Percentiles rank a stretch among this genome's conserved stretches.
Evolutionary conservation across 164 flowering plant species (phyloP).

Genomic region (Umbilicus rupestris): DNA sequence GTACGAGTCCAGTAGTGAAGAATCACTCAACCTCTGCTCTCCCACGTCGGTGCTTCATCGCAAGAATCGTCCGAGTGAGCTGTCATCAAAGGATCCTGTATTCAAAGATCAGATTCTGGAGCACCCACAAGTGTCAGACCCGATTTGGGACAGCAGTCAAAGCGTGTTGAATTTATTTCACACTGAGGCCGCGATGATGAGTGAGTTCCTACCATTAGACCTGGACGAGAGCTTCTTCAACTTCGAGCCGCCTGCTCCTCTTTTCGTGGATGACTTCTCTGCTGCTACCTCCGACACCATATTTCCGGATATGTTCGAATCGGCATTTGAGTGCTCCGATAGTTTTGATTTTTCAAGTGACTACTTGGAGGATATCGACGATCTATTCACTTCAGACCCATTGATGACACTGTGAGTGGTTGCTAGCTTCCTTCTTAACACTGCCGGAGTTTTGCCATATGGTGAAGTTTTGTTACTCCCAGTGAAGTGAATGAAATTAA

Average conservation of each 20-base stretch:
- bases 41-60: slow-evolving; percentile 64
- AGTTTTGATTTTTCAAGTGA: slow-evolving; percentile 16
- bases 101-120: slow-evolving; percentile 9
- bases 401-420: slow-evolving; percentile 17
- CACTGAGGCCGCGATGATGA: background rate
- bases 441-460: slow-evolving; percentile 12
- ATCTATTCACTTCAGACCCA: slow-evolving; percentile 26
- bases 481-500: background rate
- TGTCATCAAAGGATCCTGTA: slow-evolving; percentile 9
- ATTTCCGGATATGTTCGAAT: slow-evolving; percentile 21
- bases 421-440: background rate
- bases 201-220: slow-evolving; percentile 26
- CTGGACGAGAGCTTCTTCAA: slow-evolving; percentile 28
- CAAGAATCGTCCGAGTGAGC: slow-evolving; percentile 13
- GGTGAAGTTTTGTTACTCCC: slow-evolving; percentile 27
- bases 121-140: background rate
- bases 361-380: slow-evolving; percentile 33
- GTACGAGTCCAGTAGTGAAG: slow-evolving; percentile 37
- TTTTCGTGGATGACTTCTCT: slow-evolving; percentile 20
- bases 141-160: slow-evolving; percentile 13
- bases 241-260: slow-evolving; percentile 15
- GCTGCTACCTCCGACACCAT: slow-evolving; percentile 7
- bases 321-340: background rate
- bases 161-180: slow-evolving; percentile 6
- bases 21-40: slow-evolving; percentile 37